These are phyloP conservation scores for Kwoniella sp. DNA, from an alignment of 768 basidiomycete species.

Conservation along the genomic window DNA sequence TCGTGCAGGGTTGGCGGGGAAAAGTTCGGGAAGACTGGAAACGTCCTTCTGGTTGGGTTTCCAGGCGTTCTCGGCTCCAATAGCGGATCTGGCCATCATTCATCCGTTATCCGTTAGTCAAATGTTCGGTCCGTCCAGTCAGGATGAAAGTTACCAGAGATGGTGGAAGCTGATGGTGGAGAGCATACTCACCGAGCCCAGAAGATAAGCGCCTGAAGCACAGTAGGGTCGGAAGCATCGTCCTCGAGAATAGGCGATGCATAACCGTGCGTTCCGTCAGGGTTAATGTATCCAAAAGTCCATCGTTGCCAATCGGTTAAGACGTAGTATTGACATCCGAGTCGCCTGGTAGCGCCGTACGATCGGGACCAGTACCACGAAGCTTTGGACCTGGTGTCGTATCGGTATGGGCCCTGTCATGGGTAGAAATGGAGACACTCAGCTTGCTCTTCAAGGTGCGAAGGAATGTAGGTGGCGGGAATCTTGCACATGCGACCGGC, in stretches of 20 bases:
- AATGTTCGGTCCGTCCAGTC: neutral
- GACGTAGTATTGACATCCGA: constrained; percentile 51
- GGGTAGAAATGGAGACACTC: neutral
- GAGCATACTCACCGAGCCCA: constrained; percentile 46
- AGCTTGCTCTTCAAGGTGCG: too few relatives aligned
- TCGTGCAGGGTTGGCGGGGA: constrained; percentile 53
- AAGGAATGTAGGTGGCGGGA: too few relatives aligned
- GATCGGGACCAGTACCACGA: constrained; percentile 57
- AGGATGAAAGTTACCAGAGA: neutral
- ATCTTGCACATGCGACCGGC: too few relatives aligned
- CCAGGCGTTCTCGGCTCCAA: constrained; percentile 38
- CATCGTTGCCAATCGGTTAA: constrained; percentile 56
- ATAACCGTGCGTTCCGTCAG: constrained; percentile 40
- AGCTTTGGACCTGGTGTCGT: constrained; percentile 56
- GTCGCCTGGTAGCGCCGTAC: constrained; percentile 47
- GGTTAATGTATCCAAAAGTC: constrained; percentile 54
- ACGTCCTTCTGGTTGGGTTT: constrained; percentile 35
- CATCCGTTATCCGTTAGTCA: constrained; percentile 17
- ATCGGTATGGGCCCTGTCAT: constrained; percentile 48
- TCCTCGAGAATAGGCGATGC: constrained; percentile 40
- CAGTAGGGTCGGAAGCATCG: constrained; percentile 36
- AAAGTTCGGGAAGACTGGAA: constrained; percentile 28
- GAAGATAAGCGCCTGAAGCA: constrained; percentile 51
- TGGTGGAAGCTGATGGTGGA: neutral
- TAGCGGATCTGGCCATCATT: constrained; percentile 33